Evolutionary conservation across 371 early-diverging fungal genomes (phyloP).

Genomic region (Mucor saturninus): DNA sequence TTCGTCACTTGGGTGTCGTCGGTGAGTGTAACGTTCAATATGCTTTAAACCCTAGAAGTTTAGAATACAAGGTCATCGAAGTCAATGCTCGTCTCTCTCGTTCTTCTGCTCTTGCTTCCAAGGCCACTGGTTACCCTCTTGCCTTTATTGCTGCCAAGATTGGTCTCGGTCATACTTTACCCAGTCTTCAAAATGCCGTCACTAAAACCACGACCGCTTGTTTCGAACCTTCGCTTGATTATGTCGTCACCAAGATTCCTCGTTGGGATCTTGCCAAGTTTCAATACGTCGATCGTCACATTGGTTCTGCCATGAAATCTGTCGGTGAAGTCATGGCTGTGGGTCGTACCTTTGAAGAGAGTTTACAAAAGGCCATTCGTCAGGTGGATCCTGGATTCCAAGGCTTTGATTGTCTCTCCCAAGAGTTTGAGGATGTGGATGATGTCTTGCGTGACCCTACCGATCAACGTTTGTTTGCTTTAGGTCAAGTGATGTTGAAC

Average conservation of each 20-base stretch:
- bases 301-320: slow-evolving; percentile 91
- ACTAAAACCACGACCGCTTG: slow-evolving; percentile 92
- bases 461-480: slow-evolving; percentile 89
- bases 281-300: slow-evolving; percentile 79
- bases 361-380: slow-evolving; percentile 90
- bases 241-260: slow-evolving; percentile 94
- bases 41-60: slow-evolving; percentile 85
- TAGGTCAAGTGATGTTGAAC: slow-evolving; percentile 85
- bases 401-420: slow-evolving; percentile 67
- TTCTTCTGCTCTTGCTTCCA: slow-evolving; percentile 87
- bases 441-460: slow-evolving; percentile 78
- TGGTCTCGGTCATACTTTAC: slow-evolving; percentile 82
- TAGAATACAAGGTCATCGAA: slow-evolving; percentile 93
- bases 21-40: slow-evolving; percentile 98
- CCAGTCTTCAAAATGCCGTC: slow-evolving; percentile 87
- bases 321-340: slow-evolving; percentile 98
- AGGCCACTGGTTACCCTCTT: slow-evolving; percentile 95
- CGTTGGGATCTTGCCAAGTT: slow-evolving; percentile 96
- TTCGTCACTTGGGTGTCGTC: slow-evolving; percentile 94
- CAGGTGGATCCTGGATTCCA: slow-evolving; percentile 72
- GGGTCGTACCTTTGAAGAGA: slow-evolving; percentile 94
- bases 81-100: slow-evolving; percentile 95
- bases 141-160: slow-evolving; percentile 96
- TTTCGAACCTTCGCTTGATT: slow-evolving; percentile 95
- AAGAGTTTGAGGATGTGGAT: slow-evolving; percentile 67